Evolutionary conservation across 371 early-diverging fungal species (phyloP), one percentile per base, ranked within the genome.

Genomic region (Mortierella sp.): DNA sequence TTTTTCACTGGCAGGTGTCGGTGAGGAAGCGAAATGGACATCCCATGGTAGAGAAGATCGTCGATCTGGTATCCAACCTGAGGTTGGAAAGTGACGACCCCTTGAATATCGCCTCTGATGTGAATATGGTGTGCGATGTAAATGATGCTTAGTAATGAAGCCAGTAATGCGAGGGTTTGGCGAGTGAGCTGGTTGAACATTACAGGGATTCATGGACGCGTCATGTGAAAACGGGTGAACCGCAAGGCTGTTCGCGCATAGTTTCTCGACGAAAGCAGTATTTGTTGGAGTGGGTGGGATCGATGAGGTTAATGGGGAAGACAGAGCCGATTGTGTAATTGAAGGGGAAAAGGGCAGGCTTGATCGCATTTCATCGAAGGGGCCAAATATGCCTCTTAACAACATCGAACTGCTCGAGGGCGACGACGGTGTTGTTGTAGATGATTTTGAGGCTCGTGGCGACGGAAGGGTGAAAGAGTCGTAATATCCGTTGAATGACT

Each of bases 271-370:
- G 30, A 66, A 52, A 7, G 42, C 28, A 9, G 53, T 3, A 2
- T 58, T 59, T 7, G 67, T 59, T 6, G 67, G 67, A 7, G 67
- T 66, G 0, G 67, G 67, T 6, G 67, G 67, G 7, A 66, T 47
- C 0, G 67, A 44, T 5, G 44, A 44, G 44, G 39, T 11, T 17
- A 17, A 44, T 19, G 44, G 7, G 4, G 17, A 21, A 44, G 44
- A 6, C 7, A 21, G 17, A 3, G 44, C 21, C 3, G 44, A 44
- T 14, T 34, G 37, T 34, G n/a, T n/a, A n/a, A n/a, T n/a, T n/a
- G 37, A 34, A 34, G 37, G 37, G 7, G 37, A 65, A 11, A 50
- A 31, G 1, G 64, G 39, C 7, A 56, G 17, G 37, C 11, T 34
- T 14, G 37, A 34, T 2, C 37, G 37, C 14, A 14, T 34, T 7